These are phyloP conservation scores for Thraustochytrium striatum DNA, from an alignment of 352 stramenopile species.

Conservation along the genomic window DNA sequence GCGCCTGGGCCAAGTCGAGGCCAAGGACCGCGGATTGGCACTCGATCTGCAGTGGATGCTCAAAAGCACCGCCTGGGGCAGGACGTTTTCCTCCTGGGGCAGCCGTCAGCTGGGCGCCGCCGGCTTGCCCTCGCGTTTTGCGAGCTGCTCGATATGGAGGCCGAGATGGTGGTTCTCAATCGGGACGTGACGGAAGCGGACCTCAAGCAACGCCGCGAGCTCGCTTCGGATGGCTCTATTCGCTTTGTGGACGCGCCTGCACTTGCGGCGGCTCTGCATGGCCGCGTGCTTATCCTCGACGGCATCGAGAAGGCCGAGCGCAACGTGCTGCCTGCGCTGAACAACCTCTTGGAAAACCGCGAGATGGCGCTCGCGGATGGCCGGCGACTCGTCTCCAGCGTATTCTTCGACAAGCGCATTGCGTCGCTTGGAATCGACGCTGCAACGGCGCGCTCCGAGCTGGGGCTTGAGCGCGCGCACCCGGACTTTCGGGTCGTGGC, in stretches of 20 bases:
- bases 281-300: slow-evolving; percentile 87
- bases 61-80: slow-evolving; percentile 51
- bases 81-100: slow-evolving; percentile 78
- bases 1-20: too few species aligned
- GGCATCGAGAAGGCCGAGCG: slow-evolving; percentile 89
- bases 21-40: too few species aligned
- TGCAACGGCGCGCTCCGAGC: slow-evolving; percentile 42
- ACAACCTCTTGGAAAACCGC: slow-evolving; percentile 92
- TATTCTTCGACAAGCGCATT: slow-evolving; percentile 53
- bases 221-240: slow-evolving; percentile 57
- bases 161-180: slow-evolving; percentile 76
- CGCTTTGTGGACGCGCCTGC: slow-evolving; percentile 83
- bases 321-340: slow-evolving; percentile 92
- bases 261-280: slow-evolving; percentile 83
- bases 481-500: slow-evolving; percentile 87
- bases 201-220: slow-evolving; percentile 68
- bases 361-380: slow-evolving; percentile 91
- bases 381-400: slow-evolving; percentile 70
- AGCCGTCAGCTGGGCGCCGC: slow-evolving; percentile 66
- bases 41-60: too few species aligned
- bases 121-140: slow-evolving; percentile 73
- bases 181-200: slow-evolving; percentile 86
- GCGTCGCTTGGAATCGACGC: background rate
- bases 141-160: slow-evolving; percentile 62
- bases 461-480: slow-evolving; percentile 68